Base-by-base conservation (phyloP, 805 yeast genomes). In the Zygoascus flipseniorum region DNA sequence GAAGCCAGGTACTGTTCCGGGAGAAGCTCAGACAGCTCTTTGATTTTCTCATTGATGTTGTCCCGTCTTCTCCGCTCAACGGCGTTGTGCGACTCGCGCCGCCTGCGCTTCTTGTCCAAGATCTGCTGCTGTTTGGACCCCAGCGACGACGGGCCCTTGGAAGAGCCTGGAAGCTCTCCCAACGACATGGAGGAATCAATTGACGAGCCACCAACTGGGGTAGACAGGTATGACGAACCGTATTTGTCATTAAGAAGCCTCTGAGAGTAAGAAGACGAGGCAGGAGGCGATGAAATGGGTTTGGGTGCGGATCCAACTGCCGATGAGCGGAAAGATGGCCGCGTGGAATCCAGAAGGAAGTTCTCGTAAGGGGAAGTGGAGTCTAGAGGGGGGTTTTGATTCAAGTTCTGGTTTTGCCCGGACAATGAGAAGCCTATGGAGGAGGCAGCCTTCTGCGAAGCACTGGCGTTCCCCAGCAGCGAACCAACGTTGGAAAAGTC, bases 11-110 rank as follows among this genome's bases (percentile, higher is more conserved):
- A 62, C 20, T 56, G 49, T 42, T 65, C 92, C 1, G 97, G 97
- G 1, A 90, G 86, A 48, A 90, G 73, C 23, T 78, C 69, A 1
- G 95, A 92, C 62, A 90, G 72, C 61, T 88, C 96, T 65, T 85
- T 85, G 57, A 90, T 89, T 62, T 87, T 82, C 63, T 86, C 95
- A 66, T 90, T 89, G 63, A 90, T 90, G 60, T 88, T 75, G 67
- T 92, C 98, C 57, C 98, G 76, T 64, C 98, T 78, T 60, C 96
- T 76, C 62, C 97, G 77, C 68, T 90, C 98, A 4, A 90, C 97
- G 1, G 96, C 96, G 65, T 90, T 90, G 68, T 90, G 98, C 57
- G 89, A 83, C 65, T 89, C 96, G 55, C 96, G 73, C 57, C 96
- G 77, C 57, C 96, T 76, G 56, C 81, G 79, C 52, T 86, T 67